Base-by-base conservation (phyloP, 495 filamentous ascomycete species). In the Penicillium ucsense region DNA sequence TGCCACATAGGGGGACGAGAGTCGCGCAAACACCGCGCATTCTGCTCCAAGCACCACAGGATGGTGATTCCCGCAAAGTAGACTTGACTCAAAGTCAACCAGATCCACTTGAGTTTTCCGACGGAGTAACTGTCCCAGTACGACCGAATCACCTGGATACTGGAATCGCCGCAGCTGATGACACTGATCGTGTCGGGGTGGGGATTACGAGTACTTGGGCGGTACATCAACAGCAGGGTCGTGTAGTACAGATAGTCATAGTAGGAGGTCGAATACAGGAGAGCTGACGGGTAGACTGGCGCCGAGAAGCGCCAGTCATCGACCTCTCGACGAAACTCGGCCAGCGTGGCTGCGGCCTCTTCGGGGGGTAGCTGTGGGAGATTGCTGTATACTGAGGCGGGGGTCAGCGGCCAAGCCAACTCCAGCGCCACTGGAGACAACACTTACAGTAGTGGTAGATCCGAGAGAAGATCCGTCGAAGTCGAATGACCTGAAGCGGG, bases 51-150 rank as follows among this genome's bases (percentile, higher is more conserved):
- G 45, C 68, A 72, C 70, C 70, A 73, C 10, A 78, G 48, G 47
- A 78, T 66, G 42, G 75, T 62, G 51, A 75, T 66, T 3, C 71
- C 72, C 1, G 74, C 74, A 53, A 72, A 74, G 42, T 76, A 78
- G 27, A 74, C 50, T 48, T 78, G 75, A 46, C 73, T 74, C 34
- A 76, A 63, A 0, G 74, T 73, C 38, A 78, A 59, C 74, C 74
- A 78, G 20, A 75, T 74, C 64, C 75, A 78, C 48, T 77, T 78
- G 8, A 78, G 61, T 45, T 73, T 76, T 34, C 69, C 71, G 31
- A 70, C 62, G 6, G 66, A 67, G 41, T 74, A 75, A 36, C 66
- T 70, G 41, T 74, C 66, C 57, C 71, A 70, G 48, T 78, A 78
- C 4, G 73, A 68, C 9, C 68, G 65, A 20, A 77, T 73, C 9